Conservation (phyloP, 2,329 filamentous ascomycete species). For the Epichloe bromicola region DNA sequence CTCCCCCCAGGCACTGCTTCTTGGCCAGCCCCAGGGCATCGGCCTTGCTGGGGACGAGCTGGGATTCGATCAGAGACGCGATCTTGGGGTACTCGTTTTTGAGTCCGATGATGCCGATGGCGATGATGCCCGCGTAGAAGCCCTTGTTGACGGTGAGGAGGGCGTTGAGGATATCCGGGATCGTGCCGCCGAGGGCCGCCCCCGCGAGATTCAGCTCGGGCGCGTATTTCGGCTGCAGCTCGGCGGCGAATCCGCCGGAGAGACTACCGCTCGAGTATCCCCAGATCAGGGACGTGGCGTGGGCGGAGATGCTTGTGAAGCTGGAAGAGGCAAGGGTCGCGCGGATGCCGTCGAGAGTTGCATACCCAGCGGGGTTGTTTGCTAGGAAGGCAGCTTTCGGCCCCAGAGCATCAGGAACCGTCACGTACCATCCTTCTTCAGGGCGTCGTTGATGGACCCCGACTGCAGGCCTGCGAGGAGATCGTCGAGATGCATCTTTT, state of each 20-base stretch:
- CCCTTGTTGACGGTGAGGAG: too few species aligned
- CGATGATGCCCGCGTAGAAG: too few species aligned
- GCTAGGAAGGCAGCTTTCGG: slow-evolving; percentile 28
- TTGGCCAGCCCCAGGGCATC: too few species aligned
- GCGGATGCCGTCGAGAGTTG: slow-evolving; percentile 30
- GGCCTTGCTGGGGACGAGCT: background rate
- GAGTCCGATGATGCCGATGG: too few species aligned
- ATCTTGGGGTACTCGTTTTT: too few species aligned
- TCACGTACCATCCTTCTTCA: slow-evolving; percentile 33
- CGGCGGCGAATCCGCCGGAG: slow-evolving; percentile 12
- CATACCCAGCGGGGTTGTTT: slow-evolving; percentile 27
- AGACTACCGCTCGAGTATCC: slow-evolving; percentile 16
- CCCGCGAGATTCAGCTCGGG: too few species aligned
- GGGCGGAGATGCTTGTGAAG: slow-evolving; percentile 16
- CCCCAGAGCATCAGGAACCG: slow-evolving; percentile 33
- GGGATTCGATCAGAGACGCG: too few species aligned
- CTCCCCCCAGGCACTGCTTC: too few species aligned
- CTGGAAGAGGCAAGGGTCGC: slow-evolving; percentile 19
- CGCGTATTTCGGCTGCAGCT: slow-evolving; percentile 9
- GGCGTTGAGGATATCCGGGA: too few species aligned
- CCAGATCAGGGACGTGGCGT: slow-evolving; percentile 31
- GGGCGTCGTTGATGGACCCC: slow-evolving; percentile 5
- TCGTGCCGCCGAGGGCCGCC: too few species aligned
- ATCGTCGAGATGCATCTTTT: slow-evolving; percentile 10
- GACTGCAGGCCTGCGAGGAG: slow-evolving; percentile 7